These are phyloP conservation scores for Oryza meridionalis DNA, from an alignment of 176 grass and related monocot genomes.

Conservation along the genomic window DNA sequence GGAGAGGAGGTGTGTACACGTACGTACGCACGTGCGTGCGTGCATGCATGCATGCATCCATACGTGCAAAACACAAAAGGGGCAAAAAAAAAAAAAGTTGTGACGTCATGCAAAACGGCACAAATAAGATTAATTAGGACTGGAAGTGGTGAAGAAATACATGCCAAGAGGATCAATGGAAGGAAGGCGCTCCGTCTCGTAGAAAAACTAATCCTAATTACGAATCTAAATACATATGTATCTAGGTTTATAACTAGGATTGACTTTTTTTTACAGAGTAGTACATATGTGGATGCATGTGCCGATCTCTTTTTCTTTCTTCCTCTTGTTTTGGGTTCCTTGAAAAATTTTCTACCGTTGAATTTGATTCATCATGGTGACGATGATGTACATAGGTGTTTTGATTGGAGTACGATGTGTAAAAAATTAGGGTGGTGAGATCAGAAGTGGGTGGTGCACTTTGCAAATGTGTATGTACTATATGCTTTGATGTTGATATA, in stretches of 20 bases:
- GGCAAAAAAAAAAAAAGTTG: too few species aligned
- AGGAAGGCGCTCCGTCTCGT: neutral
- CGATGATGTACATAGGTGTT: too few species aligned
- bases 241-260: too few species aligned
- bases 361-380: neutral
- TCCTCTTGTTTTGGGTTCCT: constrained; percentile 20
- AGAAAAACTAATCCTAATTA: too few species aligned
- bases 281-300: too few species aligned
- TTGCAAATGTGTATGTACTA: neutral
- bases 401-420: neutral
- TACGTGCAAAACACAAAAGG: too few species aligned
- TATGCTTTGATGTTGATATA: too few species aligned
- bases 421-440: constrained; percentile 34
- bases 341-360: neutral
- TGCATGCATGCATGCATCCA: neutral
- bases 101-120: neutral
- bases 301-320: neutral
- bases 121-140: neutral
- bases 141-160: neutral
- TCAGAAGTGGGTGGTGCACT: neutral
- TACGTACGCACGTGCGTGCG: neutral
- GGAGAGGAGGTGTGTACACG: neutral
- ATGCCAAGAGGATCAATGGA: neutral
- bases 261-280: too few species aligned
- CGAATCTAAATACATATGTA: too few species aligned